Evolutionary conservation across 202 grass and related monocot species (phyloP), one percentile per base, ranked within the genome.

Genomic region (Panicum hallii): DNA sequence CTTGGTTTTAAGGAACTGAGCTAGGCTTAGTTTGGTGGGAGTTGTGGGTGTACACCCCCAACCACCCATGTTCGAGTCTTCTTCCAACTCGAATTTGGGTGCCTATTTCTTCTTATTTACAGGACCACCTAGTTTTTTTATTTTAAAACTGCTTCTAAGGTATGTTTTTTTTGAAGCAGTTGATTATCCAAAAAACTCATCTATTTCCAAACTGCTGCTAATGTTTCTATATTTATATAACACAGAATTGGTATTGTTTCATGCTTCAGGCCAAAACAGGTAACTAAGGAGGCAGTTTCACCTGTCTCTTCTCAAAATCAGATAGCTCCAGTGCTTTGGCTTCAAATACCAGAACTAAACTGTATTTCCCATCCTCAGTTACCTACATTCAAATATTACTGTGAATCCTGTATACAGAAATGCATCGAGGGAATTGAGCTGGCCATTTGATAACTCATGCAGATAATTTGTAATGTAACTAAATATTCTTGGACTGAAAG

Each of bases 301-400:
- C 97, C 93, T 96, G 93, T 92, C 97, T 94, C 77, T 90, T 86
- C 75, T 99, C 97, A 94, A 96, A 99, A 92, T 99, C 90, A 67
- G 93, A 91, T 53, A 96, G 73, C 75, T 92, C 67, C 86, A 99
- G 91, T 15, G 93, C 88, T 90, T 96, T 96, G 58, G 97, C 93
- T 94, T 96, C 84, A 67, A 99, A 99, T 46, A 82, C 91, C 8
- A 96, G 91, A 61, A 92, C 82, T 82, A 96, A 74, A 72, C 86
- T 74, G 78, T 99, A 99, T 26, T 94, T 94, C 26, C 93, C 91
- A 26, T 96, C 97, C 55, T 91, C 90, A 22, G 82, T 94, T 32
- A 96, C 97, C 93, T 99, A 83, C 83, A 94, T 17, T 44, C 72
- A 78, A 86, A 72, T 69, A 85, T 44, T 11, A 79, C 13, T 61